These are phyloP conservation scores for Pestalotiopsis sp. DNA, from an alignment of 2,329 filamentous ascomycete species.

Conservation along the genomic window DNA sequence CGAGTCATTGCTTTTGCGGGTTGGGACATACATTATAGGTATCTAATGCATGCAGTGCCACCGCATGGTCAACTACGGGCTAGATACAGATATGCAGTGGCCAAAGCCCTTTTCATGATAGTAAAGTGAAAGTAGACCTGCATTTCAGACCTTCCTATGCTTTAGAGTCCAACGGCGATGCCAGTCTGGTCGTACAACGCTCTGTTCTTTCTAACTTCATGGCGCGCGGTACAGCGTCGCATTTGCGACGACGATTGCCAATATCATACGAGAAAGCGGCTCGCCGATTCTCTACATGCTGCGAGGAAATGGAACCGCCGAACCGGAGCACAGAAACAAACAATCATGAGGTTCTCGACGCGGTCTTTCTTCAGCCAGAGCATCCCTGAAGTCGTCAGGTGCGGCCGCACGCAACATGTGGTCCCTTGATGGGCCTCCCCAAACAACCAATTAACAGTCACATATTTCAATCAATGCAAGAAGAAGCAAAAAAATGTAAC, in stretches of 20 bases:
- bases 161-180: not conserved
- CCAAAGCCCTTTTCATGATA: not conserved
- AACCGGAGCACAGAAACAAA: not conserved
- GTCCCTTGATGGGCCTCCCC: not conserved
- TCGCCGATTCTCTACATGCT: not conserved
- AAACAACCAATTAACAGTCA: not conserved
- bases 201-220: not conserved
- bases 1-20: not conserved
- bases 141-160: not conserved
- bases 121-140: not conserved
- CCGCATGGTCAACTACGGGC: not conserved
- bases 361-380: not conserved
- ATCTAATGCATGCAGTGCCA: not conserved
- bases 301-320: not conserved
- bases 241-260: not conserved
- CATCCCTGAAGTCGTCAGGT: not conserved
- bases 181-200: not conserved
- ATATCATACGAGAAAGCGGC: not conserved
- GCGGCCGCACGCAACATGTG: not conserved
- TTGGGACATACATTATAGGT: not conserved
- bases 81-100: not conserved
- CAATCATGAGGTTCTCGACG: not conserved
- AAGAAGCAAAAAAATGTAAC: not conserved
- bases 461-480: not conserved
- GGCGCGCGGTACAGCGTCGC: not conserved